Percentiles rank a stretch among this genome's conserved stretches.
These are phyloP conservation scores for Russula ochroleuca DNA, from an alignment of 768 basidiomycete genomes.

Conservation along the genomic window DNA sequence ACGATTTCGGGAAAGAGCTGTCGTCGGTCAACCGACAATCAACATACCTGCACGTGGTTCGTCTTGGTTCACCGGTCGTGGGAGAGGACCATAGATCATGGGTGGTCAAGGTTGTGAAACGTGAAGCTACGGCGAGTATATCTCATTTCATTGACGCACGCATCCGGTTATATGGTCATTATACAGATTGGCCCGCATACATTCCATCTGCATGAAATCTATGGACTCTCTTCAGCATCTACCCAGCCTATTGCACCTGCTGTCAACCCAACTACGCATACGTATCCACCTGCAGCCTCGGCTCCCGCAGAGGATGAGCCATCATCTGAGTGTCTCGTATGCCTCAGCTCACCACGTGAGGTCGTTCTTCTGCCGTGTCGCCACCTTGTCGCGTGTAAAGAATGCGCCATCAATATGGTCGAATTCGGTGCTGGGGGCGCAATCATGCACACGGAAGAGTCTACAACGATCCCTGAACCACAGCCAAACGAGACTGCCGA, in stretches of 20 bases:
- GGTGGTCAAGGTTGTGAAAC: slow-evolving; percentile 89
- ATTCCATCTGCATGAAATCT: slow-evolving; percentile 95
- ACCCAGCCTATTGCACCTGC: slow-evolving; percentile 35
- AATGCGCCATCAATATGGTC: slow-evolving; percentile 95
- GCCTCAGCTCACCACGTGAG: slow-evolving; percentile 81
- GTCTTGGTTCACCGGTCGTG: slow-evolving; percentile 49
- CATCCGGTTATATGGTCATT: slow-evolving; percentile 8
- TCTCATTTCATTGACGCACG: slow-evolving; percentile 6
- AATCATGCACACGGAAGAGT: slow-evolving; percentile 56
- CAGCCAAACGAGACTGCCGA: slow-evolving; percentile 32
- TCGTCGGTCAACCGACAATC: slow-evolving; percentile 76
- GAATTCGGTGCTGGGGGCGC: slow-evolving; percentile 93
- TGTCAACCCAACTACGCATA: slow-evolving; percentile 42
- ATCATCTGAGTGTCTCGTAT: slow-evolving; percentile 87
- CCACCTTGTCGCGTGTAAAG: slow-evolving; percentile 92
- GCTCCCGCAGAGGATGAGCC: slow-evolving; percentile 57
- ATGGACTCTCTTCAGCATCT: slow-evolving; percentile 66
- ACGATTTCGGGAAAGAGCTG: slow-evolving; percentile 66
- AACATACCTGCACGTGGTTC: slow-evolving; percentile 82
- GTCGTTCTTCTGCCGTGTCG: slow-evolving; percentile 91
- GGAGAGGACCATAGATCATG: slow-evolving; percentile 60
- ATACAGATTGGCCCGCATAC: slow-evolving; percentile 83
- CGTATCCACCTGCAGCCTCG: slow-evolving; percentile 43
- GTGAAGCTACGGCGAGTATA: slow-evolving; percentile 71
- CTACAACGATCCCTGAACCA: slow-evolving; percentile 33